A percentile compares a stretch with the other conserved stretches of the same genome.
phyloP scores from a whole-genome alignment of 1,284 basidiomycete species.

The Lentinus polychrous region DNA sequence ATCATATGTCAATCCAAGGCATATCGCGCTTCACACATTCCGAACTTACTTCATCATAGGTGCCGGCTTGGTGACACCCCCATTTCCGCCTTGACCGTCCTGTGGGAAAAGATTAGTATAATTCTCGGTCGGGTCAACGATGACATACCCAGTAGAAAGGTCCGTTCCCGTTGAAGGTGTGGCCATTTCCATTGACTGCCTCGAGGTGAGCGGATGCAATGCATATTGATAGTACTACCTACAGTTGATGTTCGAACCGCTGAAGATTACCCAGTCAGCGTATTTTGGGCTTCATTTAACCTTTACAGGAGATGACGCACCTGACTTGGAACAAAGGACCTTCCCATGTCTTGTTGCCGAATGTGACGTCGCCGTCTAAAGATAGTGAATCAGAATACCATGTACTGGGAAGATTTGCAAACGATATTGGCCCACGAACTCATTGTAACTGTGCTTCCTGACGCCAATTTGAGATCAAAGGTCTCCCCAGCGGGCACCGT shows the following conservation, averaged over 20 bases:
- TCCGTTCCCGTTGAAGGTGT: slow-evolving; percentile 35
- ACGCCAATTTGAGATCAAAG: slow-evolving; percentile 21
- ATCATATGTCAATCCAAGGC: background rate
- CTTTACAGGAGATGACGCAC: slow-evolving; percentile 16
- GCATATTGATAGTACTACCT: slow-evolving; percentile 8
- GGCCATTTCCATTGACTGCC: slow-evolving; percentile 34
- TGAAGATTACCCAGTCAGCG: slow-evolving; percentile 7
- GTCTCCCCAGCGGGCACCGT: slow-evolving; percentile 29
- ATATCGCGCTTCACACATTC: background rate
- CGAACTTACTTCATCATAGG: slow-evolving; percentile 28
- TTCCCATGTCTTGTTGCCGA: slow-evolving; percentile 27
- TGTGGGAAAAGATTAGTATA: slow-evolving; percentile 8
- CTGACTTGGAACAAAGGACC: slow-evolving; percentile 27
- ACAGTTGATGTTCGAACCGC: slow-evolving; percentile 24
- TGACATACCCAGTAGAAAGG: slow-evolving; percentile 29
- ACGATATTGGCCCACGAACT: slow-evolving; percentile 22
- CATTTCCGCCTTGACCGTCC: slow-evolving; percentile 34
- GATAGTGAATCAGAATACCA: background rate
- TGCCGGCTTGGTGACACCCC: slow-evolving; percentile 32
- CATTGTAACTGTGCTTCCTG: slow-evolving; percentile 28
- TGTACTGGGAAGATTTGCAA: too few species aligned
- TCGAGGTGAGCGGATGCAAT: background rate
- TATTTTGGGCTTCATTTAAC: background rate
- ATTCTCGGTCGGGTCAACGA: background rate
- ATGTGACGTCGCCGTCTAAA: slow-evolving; percentile 26